phyloP scores from a whole-genome alignment of 208 protist species.

The Crithidia fasciculata region DNA sequence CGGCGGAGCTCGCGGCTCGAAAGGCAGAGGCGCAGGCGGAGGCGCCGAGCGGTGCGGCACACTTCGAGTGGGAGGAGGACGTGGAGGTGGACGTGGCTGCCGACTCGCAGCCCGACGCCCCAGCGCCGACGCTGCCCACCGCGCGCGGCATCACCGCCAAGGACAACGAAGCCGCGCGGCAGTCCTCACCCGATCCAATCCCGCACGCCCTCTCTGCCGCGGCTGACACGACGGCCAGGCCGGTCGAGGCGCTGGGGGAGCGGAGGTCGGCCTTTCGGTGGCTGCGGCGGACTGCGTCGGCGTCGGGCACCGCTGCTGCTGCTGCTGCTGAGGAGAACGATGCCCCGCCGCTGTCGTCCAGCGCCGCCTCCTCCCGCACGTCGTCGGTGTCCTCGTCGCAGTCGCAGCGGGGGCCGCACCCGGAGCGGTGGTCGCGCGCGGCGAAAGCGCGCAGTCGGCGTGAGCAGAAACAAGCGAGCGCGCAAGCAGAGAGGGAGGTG shows the following conservation, averaged over 20 bases:
- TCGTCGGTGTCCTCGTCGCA: neutral
- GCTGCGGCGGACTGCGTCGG: slow-evolving; percentile 8
- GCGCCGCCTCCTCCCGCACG: neutral
- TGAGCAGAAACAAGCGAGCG: neutral
- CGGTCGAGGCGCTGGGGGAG: neutral
- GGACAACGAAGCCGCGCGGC: neutral
- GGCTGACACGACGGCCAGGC: neutral
- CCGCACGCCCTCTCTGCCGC: neutral
- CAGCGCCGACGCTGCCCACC: neutral
- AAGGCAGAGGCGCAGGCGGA: slow-evolving; percentile 14
- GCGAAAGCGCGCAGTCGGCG: neutral
- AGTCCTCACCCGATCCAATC: neutral
- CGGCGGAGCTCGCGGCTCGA: slow-evolving; percentile 4
- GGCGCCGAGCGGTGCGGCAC: neutral
- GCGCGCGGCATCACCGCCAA: neutral
- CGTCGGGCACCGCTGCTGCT: neutral
- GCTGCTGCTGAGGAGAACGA: neutral
- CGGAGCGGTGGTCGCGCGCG: neutral
- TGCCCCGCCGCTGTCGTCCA: neutral
- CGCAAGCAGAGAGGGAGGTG: neutral
- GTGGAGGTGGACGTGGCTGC: slow-evolving; percentile 19
- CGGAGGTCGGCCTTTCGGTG: slow-evolving; percentile 4
- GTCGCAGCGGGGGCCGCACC: slow-evolving; percentile 15
- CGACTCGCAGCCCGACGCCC: neutral
- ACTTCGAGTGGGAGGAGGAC: slow-evolving; percentile 3